These are phyloP conservation scores for Globisporangium ultimum DNA, from an alignment of 352 stramenopile genomes.

Conservation along the genomic window DNA sequence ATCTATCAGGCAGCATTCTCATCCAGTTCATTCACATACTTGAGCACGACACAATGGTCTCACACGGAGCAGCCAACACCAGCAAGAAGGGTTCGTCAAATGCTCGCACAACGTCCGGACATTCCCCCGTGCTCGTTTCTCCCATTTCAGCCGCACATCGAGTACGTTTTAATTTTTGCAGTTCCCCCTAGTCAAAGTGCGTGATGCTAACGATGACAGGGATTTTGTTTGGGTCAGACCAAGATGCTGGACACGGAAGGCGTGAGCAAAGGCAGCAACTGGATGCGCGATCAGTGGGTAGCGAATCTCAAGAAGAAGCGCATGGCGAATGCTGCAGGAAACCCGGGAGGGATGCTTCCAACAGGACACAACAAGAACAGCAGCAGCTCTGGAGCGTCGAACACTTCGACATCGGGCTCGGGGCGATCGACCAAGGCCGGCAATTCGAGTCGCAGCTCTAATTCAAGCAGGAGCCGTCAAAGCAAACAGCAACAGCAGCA, in stretches of 20 bases:
- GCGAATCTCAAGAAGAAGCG: constrained; percentile 81
- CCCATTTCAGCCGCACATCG: constrained; percentile 30
- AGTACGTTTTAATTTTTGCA: constrained; percentile 7
- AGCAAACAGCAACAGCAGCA: constrained; percentile 19
- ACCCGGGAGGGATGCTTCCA: neutral
- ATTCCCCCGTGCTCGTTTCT: constrained; percentile 27
- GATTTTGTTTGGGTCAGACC: constrained; percentile 16
- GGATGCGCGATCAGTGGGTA: constrained; percentile 80
- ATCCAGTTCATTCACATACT: neutral
- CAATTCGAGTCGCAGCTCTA: constrained; percentile 19
- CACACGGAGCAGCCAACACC: neutral
- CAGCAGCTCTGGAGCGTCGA: constrained; percentile 15
- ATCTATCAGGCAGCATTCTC: too few relatives aligned
- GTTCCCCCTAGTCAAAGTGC: neutral
- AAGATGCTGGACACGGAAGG: constrained; percentile 35
- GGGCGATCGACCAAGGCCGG: constrained; percentile 19
- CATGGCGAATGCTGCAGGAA: constrained; percentile 30
- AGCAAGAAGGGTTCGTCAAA: constrained; percentile 27
- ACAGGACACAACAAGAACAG: constrained; percentile 1
- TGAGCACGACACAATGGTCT: constrained; percentile 13
- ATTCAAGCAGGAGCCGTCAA: constrained; percentile 22
- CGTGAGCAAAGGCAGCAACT: constrained; percentile 41
- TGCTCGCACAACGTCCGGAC: constrained; percentile 19
- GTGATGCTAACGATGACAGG: neutral
- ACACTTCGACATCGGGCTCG: constrained; percentile 8